A percentile compares a stretch with the other conserved stretches of the same genome.
phyloP scores from a whole-genome alignment of 2,329 filamentous ascomycete genomes.

The Stromatinia cepivora region DNA sequence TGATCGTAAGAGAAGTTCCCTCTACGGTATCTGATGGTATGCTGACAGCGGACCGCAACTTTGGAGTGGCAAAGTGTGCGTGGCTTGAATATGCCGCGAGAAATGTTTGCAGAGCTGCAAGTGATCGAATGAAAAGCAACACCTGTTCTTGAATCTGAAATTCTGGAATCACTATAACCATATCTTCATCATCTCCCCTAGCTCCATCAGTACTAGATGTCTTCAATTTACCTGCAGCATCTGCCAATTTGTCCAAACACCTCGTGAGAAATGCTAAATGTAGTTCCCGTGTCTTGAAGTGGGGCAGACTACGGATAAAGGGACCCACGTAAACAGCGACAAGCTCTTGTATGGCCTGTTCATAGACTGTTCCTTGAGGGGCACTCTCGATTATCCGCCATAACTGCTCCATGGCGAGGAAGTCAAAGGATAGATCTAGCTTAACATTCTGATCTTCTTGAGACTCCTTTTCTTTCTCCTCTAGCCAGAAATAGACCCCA shows the following conservation, averaged over 20 bases:
- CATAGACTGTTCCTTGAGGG: conserved; percentile 64
- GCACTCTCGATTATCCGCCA: conserved; percentile 79
- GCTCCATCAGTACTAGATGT: conserved; percentile 46
- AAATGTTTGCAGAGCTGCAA: conserved; percentile 68
- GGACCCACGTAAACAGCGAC: conserved; percentile 68
- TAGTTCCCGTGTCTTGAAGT: conserved; percentile 53
- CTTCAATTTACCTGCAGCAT: conserved; percentile 60
- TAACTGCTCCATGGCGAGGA: conserved; percentile 65
- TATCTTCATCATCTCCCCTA: conserved; percentile 52
- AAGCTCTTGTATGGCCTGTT: conserved; percentile 66
- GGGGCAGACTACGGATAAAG: conserved; percentile 52
- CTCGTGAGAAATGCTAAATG: conserved; percentile 72
- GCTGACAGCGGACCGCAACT: conserved; percentile 55
- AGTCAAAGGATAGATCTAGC: conserved; percentile 53
- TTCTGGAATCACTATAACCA: conserved; percentile 52
- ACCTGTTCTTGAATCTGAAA: conserved; percentile 56
- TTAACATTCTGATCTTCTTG: conserved; percentile 43
- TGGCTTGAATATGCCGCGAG: conserved; percentile 64
- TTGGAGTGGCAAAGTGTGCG: conserved; percentile 59
- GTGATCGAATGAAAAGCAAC: conserved; percentile 65
- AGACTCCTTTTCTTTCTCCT: conserved; percentile 49
- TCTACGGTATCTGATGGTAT: conserved; percentile 53
- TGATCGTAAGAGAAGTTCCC: conserved; percentile 66
- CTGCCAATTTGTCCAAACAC: conserved; percentile 69
- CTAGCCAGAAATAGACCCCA: conserved; percentile 50